Evolutionary conservation across 768 basidiomycete species (phyloP).

Genomic region (Krasilnikovozyma curviuscula): DNA sequence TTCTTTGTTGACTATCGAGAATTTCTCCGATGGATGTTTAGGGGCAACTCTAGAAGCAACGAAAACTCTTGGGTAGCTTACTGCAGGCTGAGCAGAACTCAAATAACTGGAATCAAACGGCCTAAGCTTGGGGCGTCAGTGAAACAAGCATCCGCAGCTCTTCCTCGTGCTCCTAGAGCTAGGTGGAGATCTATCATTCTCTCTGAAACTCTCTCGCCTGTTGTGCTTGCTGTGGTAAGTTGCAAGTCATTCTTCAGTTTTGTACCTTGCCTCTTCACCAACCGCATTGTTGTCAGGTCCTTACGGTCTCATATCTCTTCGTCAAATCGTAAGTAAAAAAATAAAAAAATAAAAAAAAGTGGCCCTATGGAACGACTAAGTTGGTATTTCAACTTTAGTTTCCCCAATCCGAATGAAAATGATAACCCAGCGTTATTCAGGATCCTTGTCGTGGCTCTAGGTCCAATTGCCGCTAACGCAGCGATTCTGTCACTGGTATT

Average conservation of each 20-base stretch:
- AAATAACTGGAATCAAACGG: conserved; percentile 98
- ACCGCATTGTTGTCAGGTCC: too few relatives aligned
- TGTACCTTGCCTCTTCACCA: too few relatives aligned
- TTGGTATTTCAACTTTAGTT: too few relatives aligned
- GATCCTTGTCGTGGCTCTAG: conserved; percentile 75
- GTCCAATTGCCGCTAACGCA: conserved; percentile 88
- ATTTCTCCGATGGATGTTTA: conserved; percentile 95
- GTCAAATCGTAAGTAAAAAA: conserved; percentile 28
- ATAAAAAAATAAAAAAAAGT: too few relatives aligned
- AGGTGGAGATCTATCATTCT: conserved; percentile 75
- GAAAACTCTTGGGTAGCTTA: conserved; percentile 98
- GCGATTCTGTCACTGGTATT: conserved; percentile 65
- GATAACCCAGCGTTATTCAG: conserved; percentile 61
- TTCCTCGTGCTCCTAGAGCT: conserved; percentile 81
- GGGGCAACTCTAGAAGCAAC: conserved; percentile 91
- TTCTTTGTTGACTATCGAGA: conserved; percentile 94
- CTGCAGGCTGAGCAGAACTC: conserved; percentile 82
- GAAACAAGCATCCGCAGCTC: conserved; percentile 84
- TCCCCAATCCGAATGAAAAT: too few relatives aligned
- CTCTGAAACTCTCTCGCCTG: conserved; percentile 68
- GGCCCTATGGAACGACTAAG: too few relatives aligned
- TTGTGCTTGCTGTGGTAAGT: conserved; percentile 59
- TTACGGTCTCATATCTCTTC: conserved; percentile 65
- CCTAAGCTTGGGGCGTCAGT: conserved; percentile 90
- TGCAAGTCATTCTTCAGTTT: too few relatives aligned